Evolutionary conservation across 225 moss, liverwort and hornwort genomes (phyloP), one percentile per base, ranked within the genome.

Genomic region (Antitrichia curtipendula): DNA sequence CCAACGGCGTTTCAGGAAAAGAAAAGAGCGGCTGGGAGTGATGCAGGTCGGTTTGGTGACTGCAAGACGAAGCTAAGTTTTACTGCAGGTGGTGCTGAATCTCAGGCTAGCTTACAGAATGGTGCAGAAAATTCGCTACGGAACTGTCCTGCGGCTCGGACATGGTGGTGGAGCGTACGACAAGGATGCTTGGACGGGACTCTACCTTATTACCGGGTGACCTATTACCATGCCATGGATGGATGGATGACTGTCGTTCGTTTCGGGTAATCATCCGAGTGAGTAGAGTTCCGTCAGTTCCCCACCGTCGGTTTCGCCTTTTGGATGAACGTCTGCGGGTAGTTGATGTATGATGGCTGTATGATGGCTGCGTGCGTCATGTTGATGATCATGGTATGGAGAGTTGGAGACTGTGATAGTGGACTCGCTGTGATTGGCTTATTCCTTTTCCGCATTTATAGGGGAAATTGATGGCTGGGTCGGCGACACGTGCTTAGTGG

Each of bases 101-200:
- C n/a, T 36, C 8, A 56, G 32, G 81, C 40, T 50, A 50, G 36
- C 64, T 28, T 53, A 10, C 76, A 70, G 28, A 49, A 54, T 50
- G 66, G 70, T n/a, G 28, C 66, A 22, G 11, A 43, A 60, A 60
- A 38, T 16, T 69, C 76, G 78, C 77, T 85, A 13, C 57, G 36
- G 84, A 84, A 87, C 76, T 89, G 89, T 89, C 91, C 82, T 43
- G 65, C 40, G 43, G 82, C 57, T 64, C 38, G 89, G 91, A 91
- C 91, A 91, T 66, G 45, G 21, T 53, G 36, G 66, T 60, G 47
- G 43, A 41, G 78, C 43, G 41, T 78, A 64, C 53, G 60, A 29
- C 81, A 29, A 62, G 24, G 47, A 45, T 5, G 45, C 61, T 45
- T 62, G 16, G 27, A 19, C 27, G 13, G 10, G 11, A 23, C 53